Conservation (phyloP, 2,329 filamentous ascomycete species). For the Xylariomycetidae sp. region DNA sequence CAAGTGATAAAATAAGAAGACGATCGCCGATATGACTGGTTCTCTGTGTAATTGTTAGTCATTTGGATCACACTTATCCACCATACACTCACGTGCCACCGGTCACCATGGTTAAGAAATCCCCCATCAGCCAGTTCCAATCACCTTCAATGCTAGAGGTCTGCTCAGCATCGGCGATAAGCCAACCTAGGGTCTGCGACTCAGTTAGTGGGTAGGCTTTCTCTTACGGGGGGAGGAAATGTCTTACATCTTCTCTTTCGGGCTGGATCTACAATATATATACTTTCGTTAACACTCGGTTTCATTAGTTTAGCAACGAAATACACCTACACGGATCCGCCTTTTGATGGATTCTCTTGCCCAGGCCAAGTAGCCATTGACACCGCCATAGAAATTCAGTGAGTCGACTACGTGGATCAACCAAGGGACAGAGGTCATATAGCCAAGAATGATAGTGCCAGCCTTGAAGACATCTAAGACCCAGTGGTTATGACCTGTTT, state of each 20-base stretch:
- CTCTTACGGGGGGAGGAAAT: background rate
- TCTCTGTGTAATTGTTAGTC: background rate
- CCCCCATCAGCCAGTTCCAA: conserved; percentile 1
- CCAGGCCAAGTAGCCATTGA: background rate
- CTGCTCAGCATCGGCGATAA: background rate
- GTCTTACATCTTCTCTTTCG: background rate
- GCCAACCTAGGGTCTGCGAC: background rate
- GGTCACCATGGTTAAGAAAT: background rate
- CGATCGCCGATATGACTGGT: background rate
- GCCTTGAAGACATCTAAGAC: conserved; percentile 4
- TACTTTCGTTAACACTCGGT: background rate
- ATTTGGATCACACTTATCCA: background rate
- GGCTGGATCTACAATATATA: background rate
- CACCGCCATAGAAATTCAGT: background rate
- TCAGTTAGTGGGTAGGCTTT: background rate
- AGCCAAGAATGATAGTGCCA: conserved; percentile 4
- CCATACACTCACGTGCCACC: background rate
- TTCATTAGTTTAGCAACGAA: background rate
- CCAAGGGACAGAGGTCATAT: background rate
- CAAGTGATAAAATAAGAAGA: background rate
- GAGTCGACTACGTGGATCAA: background rate
- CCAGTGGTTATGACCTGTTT: conserved; percentile 7
- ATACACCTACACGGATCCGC: background rate
- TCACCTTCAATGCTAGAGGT: background rate
- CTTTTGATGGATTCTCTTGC: background rate